phyloP scores from a whole-genome alignment of 2,329 filamentous ascomycete species.

The Pseudogymnoascus sp. region DNA sequence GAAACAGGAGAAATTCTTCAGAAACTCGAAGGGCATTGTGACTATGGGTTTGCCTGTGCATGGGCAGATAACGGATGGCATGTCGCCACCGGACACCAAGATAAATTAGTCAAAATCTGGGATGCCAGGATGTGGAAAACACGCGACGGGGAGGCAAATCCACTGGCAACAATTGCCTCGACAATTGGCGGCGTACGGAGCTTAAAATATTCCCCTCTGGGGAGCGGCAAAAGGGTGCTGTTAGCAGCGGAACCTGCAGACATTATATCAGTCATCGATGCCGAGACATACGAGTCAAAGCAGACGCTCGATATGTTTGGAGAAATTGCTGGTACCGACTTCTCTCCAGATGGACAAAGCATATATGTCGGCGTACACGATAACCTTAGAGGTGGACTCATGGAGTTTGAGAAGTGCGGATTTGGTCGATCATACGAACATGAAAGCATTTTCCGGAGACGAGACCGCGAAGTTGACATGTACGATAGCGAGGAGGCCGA shows the following conservation, averaged over 20 bases:
- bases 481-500: conserved; percentile 9
- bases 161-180: conserved; percentile 50
- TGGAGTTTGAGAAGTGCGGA: conserved; percentile 29
- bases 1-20: conserved; percentile 55
- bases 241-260: conserved; percentile 72
- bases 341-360: conserved; percentile 60
- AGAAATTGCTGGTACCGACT: conserved; percentile 61
- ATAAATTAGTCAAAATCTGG: conserved; percentile 66
- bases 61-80: conserved; percentile 74
- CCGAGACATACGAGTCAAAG: conserved; percentile 53
- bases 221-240: conserved; percentile 59
- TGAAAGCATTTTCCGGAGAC: conserved; percentile 18
- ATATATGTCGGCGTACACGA: conserved; percentile 65
- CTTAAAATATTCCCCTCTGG: conserved; percentile 64
- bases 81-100: conserved; percentile 70
- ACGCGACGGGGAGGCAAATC: conserved; percentile 40
- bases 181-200: conserved; percentile 64
- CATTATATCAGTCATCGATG: conserved; percentile 63
- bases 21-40: conserved; percentile 55
- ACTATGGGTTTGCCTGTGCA: conserved; percentile 69
- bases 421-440: conserved; percentile 18
- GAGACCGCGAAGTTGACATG: background rate
- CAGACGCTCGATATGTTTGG: conserved; percentile 70
- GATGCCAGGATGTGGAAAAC: conserved; percentile 64
- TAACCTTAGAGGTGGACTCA: conserved; percentile 51